Conservation (phyloP, 805 yeast species). For the Tetrapisispora iriomotensis region DNA sequence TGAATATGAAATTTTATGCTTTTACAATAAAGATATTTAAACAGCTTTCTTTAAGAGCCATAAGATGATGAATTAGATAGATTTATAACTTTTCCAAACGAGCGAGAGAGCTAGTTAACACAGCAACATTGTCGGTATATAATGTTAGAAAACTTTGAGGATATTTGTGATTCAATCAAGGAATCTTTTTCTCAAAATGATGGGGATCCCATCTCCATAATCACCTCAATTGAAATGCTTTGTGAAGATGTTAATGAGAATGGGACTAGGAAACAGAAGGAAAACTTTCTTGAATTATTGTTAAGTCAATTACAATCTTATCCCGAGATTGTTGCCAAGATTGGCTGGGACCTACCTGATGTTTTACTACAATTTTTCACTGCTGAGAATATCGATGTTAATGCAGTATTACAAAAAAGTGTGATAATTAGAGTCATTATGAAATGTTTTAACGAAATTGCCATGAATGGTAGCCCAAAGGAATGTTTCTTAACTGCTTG, state of each 20-base stretch:
- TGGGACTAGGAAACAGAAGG: conserved; percentile 36
- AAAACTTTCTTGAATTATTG: conserved; percentile 38
- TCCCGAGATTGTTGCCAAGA: conserved; percentile 45
- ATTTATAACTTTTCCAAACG: too few species aligned
- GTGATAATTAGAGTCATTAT: conserved; percentile 31
- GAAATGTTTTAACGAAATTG: conserved; percentile 49
- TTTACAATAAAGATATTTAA: too few species aligned
- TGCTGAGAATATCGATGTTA: conserved; percentile 28
- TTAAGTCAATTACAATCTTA: conserved; percentile 35
- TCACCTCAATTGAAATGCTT: conserved; percentile 23
- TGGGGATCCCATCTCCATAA: conserved; percentile 24
- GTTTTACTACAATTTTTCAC: conserved; percentile 48
- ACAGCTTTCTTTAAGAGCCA: too few species aligned
- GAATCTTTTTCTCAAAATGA: conserved; percentile 19
- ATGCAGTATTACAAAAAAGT: conserved; percentile 16
- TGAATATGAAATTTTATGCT: too few species aligned
- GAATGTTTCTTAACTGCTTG: conserved; percentile 65
- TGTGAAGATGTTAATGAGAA: conserved; percentile 15
- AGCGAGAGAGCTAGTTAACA: too few species aligned
- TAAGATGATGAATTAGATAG: too few species aligned
- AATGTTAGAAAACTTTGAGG: conserved; percentile 7
- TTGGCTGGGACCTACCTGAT: conserved; percentile 90
- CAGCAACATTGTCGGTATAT: neutral
- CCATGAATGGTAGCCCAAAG: conserved; percentile 67
- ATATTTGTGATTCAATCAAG: conserved; percentile 10